These are phyloP conservation scores for Sporothrix dimorphospora DNA, from an alignment of 2,329 filamentous ascomycete species.

Conservation along the genomic window DNA sequence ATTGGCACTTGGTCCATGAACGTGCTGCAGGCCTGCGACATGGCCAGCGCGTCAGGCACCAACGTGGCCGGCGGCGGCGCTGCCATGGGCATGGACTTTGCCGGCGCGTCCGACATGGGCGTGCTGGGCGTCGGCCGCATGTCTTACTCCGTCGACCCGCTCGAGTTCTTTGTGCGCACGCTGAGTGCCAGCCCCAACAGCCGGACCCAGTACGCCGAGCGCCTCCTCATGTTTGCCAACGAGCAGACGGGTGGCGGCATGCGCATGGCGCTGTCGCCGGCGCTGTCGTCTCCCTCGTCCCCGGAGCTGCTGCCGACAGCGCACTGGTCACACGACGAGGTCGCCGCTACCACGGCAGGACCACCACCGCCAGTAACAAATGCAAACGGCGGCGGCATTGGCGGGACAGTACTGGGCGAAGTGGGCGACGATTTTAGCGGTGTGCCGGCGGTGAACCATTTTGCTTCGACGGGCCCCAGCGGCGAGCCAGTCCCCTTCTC, in stretches of 20 bases:
- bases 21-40: slow-evolving; percentile 46
- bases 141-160: slow-evolving; percentile 45
- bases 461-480: neutral
- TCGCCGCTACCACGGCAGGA: neutral
- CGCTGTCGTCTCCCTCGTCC: slow-evolving; percentile 35
- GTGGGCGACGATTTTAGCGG: slow-evolving; percentile 19
- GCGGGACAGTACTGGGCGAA: slow-evolving; percentile 31
- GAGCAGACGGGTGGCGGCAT: slow-evolving; percentile 46
- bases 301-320: slow-evolving; percentile 20
- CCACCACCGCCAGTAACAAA: neutral
- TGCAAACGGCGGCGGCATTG: neutral
- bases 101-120: slow-evolving; percentile 40
- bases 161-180: slow-evolving; percentile 50
- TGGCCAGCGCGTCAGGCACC: slow-evolving; percentile 31
- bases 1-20: slow-evolving; percentile 52
- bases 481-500: neutral
- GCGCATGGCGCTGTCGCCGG: slow-evolving; percentile 40
- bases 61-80: slow-evolving; percentile 32
- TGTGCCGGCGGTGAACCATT: neutral
- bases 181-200: slow-evolving; percentile 51
- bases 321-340: slow-evolving; percentile 11
- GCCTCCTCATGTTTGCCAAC: slow-evolving; percentile 47
- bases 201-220: slow-evolving; percentile 48
- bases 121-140: slow-evolving; percentile 41
- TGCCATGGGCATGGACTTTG: slow-evolving; percentile 40